Conservation (phyloP, 2,329 filamentous ascomycete species). For the Didymellaceae sp. region DNA sequence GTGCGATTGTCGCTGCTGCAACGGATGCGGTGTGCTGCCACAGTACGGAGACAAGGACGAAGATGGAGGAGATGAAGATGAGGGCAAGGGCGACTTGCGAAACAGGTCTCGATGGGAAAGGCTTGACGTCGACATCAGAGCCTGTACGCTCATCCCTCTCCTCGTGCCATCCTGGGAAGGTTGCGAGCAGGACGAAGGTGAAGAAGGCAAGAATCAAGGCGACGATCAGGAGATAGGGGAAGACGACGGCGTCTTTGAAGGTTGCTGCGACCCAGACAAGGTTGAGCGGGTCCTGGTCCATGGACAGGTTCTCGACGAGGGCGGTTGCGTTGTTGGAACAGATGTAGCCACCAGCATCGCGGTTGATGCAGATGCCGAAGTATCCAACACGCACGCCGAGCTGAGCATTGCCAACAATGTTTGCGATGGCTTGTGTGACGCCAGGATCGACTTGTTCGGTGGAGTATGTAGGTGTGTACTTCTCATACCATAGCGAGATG, state of each 20-base stretch:
- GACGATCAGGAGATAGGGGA: conserved; percentile 98
- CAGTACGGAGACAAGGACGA: conserved; percentile 71
- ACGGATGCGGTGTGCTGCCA: conserved; percentile 98
- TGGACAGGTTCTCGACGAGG: conserved; percentile 83
- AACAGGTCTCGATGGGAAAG: conserved; percentile 89
- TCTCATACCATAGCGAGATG: conserved; percentile 95
- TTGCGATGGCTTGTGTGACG: conserved; percentile 81
- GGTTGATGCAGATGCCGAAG: conserved; percentile 96
- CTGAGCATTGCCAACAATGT: conserved; percentile 84
- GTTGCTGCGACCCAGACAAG: conserved; percentile 96
- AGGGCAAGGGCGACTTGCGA: conserved; percentile 92
- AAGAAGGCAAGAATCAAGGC: conserved; percentile 97
- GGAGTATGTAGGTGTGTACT: conserved; percentile 80
- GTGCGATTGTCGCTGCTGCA: conserved; percentile 88
- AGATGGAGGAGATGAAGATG: conserved; percentile 76
- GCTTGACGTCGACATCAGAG: conserved; percentile 88
- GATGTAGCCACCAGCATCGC: conserved; percentile 87
- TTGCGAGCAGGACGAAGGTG: conserved; percentile 91
- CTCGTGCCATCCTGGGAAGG: conserved; percentile 97
- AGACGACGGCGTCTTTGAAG: conserved; percentile 98
- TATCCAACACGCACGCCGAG: conserved; percentile 94
- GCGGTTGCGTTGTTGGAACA: conserved; percentile 98
- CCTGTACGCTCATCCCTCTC: conserved; percentile 77
- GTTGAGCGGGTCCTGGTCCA: conserved; percentile 95
- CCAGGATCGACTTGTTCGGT: conserved; percentile 91